Conservation (phyloP, 75 land plant genomes). For the Sequoiadendron giganteum region DNA sequence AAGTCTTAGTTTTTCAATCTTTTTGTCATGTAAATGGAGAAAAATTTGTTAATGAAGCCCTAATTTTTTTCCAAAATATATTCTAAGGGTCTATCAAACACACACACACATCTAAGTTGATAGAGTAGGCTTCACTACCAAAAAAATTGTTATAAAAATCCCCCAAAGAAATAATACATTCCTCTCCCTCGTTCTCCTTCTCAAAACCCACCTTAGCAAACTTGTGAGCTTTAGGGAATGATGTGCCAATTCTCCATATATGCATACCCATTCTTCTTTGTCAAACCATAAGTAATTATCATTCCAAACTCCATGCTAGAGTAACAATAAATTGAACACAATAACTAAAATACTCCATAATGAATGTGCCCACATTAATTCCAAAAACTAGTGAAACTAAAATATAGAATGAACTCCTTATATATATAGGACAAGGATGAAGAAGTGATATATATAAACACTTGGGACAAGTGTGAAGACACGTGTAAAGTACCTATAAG, state of each 20-base stretch:
- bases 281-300: constrained; percentile 48
- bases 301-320: too few species aligned
- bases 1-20: neutral
- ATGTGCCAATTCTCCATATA: constrained; percentile 56
- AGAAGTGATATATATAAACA: too few species aligned
- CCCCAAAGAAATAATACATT: constrained; percentile 36
- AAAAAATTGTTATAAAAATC: constrained; percentile 41
- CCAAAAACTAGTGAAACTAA: too few species aligned
- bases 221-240: constrained; percentile 64
- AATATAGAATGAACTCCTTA: too few species aligned
- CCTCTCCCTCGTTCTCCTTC: constrained; percentile 15
- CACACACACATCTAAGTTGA: neutral
- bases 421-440: too few species aligned
- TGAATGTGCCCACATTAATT: too few species aligned
- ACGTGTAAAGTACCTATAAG: too few species aligned
- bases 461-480: too few species aligned
- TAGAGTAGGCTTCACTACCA: constrained; percentile 70
- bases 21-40: neutral
- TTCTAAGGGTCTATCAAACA: neutral
- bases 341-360: too few species aligned
- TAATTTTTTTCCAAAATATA: neutral
- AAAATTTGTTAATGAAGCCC: neutral
- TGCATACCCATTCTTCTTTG: constrained; percentile 44
- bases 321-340: too few species aligned
- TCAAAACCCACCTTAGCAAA: constrained; percentile 68